Base-by-base conservation (phyloP, 305 asterid species). In the Fraxinus greggii region DNA sequence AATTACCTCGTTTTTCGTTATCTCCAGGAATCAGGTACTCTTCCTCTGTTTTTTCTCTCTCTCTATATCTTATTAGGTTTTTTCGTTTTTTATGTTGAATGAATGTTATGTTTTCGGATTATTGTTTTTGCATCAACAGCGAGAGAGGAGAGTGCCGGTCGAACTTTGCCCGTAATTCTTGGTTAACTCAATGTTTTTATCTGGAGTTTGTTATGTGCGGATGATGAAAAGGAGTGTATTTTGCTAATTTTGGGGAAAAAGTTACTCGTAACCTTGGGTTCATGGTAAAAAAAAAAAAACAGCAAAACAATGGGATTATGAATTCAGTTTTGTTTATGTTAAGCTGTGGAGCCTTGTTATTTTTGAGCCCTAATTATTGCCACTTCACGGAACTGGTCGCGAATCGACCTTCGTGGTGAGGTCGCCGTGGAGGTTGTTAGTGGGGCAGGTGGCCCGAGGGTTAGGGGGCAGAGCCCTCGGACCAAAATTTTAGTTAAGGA, bases 1-100 rank as follows among this genome's bases (percentile, higher is more conserved):
- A 90, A 90, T 82, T 79, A 77, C 82, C 82, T 90, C 21, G 77
- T 88, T 12, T 82, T 75, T 38, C 93, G 91, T 75, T 87, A 90
- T 69, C 88, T 90, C 10, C 85, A 72, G 7, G 93, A 88, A 70
- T 87, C 91, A 83, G 89, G 91, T 90, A 19, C 12, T 19, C 45
- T 23, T 32, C 77, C 23, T 9, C 26, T 56, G 24, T 54, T 19
- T 56, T 19, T n/a, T 56, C 7, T 77, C 15, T 42, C 33, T 75
- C 10, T 8, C 26, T 31, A 4, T 51, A 21, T 73, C n/a, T 1
- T 10, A 15, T 17, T 15, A 17, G 24, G 5, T n/a, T 36, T 72
- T 10, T 31, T 51, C 15, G 4, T 10, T 38, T 38, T 38, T 40
- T 8, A 40, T 45, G 19, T 13, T 45, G 4, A 45, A 2, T 45